Conservation (phyloP, 1,284 basidiomycete species). For the Sphaerobolus stellatus region DNA sequence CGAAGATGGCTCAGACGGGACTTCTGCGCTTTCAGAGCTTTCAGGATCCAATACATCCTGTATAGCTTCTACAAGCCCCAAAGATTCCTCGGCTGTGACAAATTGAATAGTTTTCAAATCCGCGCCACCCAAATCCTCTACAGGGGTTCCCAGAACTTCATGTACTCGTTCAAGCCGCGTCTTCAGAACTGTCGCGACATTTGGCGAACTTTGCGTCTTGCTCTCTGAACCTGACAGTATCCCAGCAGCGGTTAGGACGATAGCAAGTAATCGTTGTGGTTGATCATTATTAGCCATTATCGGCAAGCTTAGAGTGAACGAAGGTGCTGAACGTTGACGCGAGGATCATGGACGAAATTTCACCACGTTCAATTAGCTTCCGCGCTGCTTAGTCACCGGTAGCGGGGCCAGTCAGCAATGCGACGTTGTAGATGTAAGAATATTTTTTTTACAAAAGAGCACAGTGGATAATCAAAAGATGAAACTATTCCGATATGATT, state of each 20-base stretch:
- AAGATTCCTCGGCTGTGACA: slow-evolving; percentile 1
- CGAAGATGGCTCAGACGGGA: slow-evolving; percentile 5
- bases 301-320: no score
- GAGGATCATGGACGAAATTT: no score
- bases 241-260: neutral
- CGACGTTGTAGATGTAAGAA: no score
- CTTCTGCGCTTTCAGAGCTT: neutral
- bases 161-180: neutral
- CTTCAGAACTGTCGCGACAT: slow-evolving; percentile 5
- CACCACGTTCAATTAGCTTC: no score
- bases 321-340: no score
- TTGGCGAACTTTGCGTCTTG: neutral
- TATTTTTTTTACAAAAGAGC: no score
- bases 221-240: slow-evolving; percentile 3
- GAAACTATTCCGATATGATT: no score
- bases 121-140: neutral
- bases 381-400: no score
- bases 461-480: no score
- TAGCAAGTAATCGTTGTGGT: neutral
- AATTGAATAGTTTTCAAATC: slow-evolving; percentile 3
- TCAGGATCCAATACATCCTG: slow-evolving; percentile 7
- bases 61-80: slow-evolving; percentile 1
- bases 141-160: neutral
- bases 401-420: no score
- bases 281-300: no score